Base-by-base conservation (phyloP, 2,329 filamentous ascomycete genomes). In the Colletotrichum falcatum region DNA sequence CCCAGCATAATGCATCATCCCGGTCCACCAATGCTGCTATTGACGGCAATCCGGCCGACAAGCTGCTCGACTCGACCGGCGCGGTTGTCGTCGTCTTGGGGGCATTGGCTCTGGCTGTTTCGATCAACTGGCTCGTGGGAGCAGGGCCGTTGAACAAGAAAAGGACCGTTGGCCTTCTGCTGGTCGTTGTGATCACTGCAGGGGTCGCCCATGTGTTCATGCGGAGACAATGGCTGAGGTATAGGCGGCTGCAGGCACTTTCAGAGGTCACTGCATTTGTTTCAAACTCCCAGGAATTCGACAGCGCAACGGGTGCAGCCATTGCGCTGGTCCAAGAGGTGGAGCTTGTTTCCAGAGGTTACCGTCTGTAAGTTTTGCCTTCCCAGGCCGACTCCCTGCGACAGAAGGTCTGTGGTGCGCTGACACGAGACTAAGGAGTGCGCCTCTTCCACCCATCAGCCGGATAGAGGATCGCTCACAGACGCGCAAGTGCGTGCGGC, bases 271-370 rank as follows among this genome's bases (percentile, higher is more conserved):
- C 89, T 14, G 82, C 85, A 0, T 90, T 97, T 73, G 90, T 96
- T 55, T 85, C 88, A 56, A 91, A 90, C 76, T 90, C 94, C 48
- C 94, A 97, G 77, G 90, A 91, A 60, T 94, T 97, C 75, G 94
- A 98, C 80, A 89, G 91, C 49, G 91, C 91, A 28, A 90, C 89
- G 49, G 90, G 91, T 48, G 92, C 93, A 39, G 92, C 93, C 2
- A 85, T 97, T 65, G 90, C 92, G 46, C 87, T 97, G 71, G 91
- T 98, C 72, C 95, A 97, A 79, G 95, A 98, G 81, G 94, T 98
- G n/a, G 95, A 98, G 82, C 86, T 98, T 39, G 94, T 98, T 33
- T 97, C 95, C 37, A 90, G 95, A 75, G 95, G 95, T 28, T 98
- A 97, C 80, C 88, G 93, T 81, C 86, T 97, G 90, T 94, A 81